phyloP scores from a whole-genome alignment of 352 stramenopile genomes.

The Phytophthora megakarya region DNA sequence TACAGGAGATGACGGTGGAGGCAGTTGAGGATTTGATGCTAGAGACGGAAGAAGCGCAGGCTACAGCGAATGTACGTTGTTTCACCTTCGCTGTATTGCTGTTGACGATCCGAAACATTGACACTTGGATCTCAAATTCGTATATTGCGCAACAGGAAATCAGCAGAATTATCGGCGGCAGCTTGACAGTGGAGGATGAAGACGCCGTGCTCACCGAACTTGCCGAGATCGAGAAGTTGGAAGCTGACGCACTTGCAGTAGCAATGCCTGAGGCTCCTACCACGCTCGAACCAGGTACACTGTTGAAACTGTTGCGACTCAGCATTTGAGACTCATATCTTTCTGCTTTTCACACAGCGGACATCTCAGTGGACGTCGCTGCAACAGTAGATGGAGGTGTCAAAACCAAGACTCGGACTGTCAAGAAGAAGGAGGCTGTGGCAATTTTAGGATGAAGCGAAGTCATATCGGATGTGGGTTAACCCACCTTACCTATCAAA shows the following conservation, averaged over 20 bases:
- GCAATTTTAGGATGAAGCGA: constrained; percentile 40
- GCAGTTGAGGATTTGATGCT: constrained; percentile 89
- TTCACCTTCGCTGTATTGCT: neutral
- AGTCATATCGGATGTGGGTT: constrained; percentile 11
- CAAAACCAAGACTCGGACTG: constrained; percentile 16
- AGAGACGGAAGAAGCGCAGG: constrained; percentile 85
- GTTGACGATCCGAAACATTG: neutral
- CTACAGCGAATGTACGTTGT: constrained; percentile 67
- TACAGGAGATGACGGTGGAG: constrained; percentile 86
- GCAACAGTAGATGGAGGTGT: constrained; percentile 14
- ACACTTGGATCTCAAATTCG: neutral
- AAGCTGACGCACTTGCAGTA: constrained; percentile 57
- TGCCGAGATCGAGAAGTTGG: constrained; percentile 80
- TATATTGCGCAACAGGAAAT: constrained; percentile 68
- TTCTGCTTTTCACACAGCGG: constrained; percentile 4
- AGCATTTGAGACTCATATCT: neutral
- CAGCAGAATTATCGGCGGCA: constrained; percentile 78
- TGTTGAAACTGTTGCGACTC: neutral
- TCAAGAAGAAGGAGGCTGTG: constrained; percentile 37
- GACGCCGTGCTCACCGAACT: constrained; percentile 85
- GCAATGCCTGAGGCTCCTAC: constrained; percentile 68
- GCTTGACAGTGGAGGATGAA: constrained; percentile 82
- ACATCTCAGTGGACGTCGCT: constrained; percentile 17
- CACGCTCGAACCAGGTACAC: constrained; percentile 51
- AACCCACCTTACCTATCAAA: constrained; percentile 22